Conservation (phyloP, 352 stramenopile species). For the Phytophthora sp. region DNA sequence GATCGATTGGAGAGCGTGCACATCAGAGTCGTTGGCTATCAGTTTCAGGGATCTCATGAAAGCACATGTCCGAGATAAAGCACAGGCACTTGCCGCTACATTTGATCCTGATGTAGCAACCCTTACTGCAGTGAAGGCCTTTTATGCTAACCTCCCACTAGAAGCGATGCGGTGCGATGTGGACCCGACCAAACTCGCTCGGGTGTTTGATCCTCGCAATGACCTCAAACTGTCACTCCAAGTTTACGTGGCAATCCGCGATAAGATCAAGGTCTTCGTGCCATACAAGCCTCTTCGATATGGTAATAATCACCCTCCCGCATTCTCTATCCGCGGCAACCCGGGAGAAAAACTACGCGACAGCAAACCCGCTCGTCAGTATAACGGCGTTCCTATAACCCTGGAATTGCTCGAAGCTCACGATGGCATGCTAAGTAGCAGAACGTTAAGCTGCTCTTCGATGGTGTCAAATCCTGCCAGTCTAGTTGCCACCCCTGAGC, state of each 20-base stretch:
- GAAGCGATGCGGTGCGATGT: constrained; percentile 84
- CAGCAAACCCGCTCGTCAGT: constrained; percentile 19
- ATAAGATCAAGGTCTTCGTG: constrained; percentile 36
- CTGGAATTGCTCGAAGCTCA: constrained; percentile 20
- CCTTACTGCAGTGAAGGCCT: constrained; percentile 60
- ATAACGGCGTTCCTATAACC: constrained; percentile 15
- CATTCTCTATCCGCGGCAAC: constrained; percentile 26
- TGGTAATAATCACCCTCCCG: constrained; percentile 23
- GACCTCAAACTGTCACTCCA: constrained; percentile 43
- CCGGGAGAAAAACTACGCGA: constrained; percentile 5
- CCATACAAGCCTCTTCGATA: constrained; percentile 42
- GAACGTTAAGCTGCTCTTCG: constrained; percentile 27
- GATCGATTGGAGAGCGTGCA: constrained; percentile 66
- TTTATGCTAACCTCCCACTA: constrained; percentile 73
- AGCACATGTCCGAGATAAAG: constrained; percentile 41
- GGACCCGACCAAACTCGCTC: constrained; percentile 35
- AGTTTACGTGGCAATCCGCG: constrained; percentile 33
- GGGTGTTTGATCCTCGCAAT: constrained; percentile 37
- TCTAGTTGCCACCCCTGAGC: constrained; percentile 18
- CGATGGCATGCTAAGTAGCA: constrained; percentile 10
- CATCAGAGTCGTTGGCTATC: constrained; percentile 50
- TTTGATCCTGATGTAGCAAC: constrained; percentile 73
- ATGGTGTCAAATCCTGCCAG: constrained; percentile 21
- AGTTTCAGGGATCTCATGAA: constrained; percentile 60
- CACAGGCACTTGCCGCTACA: constrained; percentile 38